Base-by-base conservation (phyloP, 352 stramenopile genomes). In the Globisporangium ultimum region DNA sequence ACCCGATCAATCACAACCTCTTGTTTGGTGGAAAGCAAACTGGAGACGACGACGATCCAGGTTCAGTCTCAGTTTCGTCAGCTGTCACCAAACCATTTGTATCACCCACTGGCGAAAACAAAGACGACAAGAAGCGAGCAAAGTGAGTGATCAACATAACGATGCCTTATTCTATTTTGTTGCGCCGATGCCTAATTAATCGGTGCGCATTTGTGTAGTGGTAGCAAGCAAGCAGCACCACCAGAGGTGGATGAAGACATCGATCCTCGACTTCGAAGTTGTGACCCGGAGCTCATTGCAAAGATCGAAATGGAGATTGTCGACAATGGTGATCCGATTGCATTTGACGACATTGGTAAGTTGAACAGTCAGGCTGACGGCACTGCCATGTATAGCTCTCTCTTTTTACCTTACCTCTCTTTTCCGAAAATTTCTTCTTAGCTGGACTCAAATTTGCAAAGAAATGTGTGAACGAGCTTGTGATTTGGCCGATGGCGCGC, bases 261-360 rank as follows among this genome's bases (percentile, higher is more conserved):
- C 42, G 96, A 98, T 46, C 93, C 97, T 74, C 79, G 93, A 47
- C 75, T 99, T 5, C 89, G 92, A 60, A 96, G 91, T 34, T 95
- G 95, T 18, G 96, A 99, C 42, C 96, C 96, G 21, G 90, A 98
- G 51, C 72, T 99, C 12, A 90, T 99, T 42, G 81, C 98, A 52
- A 97, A 97, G 60, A 99, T 99, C 61, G 87, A 98, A 55, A 94
- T 98, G 78, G 97, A 99, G 72, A 99, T 99, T 61, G 86, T 99
- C 11, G 89, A 99, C 63, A 81, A 75, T 34, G 91, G 93, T 48
- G 86, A 98, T 45, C 78, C 85, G 1, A 75, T 98, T 32, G 96
- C 91, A 13, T 99, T 99, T 64, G 91, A 99, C 60, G 97, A 99
- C 65, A 99, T 99, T 65, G 86, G 87, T 94, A 68, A 47, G 60